These are phyloP conservation scores for Liquidambar formosana DNA, from an alignment of 164 flowering plant species.

Conservation along the genomic window DNA sequence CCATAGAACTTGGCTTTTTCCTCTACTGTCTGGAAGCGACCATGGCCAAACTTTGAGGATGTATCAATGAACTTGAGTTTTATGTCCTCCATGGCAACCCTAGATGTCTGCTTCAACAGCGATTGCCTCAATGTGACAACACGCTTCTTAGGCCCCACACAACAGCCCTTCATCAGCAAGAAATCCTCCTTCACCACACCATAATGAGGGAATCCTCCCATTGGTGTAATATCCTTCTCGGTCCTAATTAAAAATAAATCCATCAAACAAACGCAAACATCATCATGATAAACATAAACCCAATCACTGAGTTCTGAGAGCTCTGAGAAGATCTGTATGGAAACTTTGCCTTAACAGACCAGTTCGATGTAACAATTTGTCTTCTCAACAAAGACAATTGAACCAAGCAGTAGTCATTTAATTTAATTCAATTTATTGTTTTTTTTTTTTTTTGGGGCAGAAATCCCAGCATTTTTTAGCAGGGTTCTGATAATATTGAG, in stretches of 20 bases:
- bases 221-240: conserved; percentile 77
- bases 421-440: no score
- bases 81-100: conserved; percentile 67
- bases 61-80: conserved; percentile 81
- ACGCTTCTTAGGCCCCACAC: conserved; percentile 80
- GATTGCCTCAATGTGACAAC: conserved; percentile 75
- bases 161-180: conserved; percentile 72
- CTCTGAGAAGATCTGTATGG: no score
- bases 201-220: conserved; percentile 83
- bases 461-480: no score
- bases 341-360: background rate
- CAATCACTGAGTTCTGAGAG: background rate
- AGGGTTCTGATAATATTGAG: no score
- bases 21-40: conserved; percentile 67
- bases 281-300: background rate
- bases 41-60: conserved; percentile 76
- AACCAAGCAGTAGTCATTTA: no score
- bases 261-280: no score
- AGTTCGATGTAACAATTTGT: no score
- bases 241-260: conserved; percentile 41
- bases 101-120: conserved; percentile 66
- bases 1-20: conserved; percentile 75
- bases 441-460: no score
- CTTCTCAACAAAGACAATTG: no score
- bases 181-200: conserved; percentile 70